phyloP scores from a whole-genome alignment of 441 rosid genomes.

The Populus hybrid region DNA sequence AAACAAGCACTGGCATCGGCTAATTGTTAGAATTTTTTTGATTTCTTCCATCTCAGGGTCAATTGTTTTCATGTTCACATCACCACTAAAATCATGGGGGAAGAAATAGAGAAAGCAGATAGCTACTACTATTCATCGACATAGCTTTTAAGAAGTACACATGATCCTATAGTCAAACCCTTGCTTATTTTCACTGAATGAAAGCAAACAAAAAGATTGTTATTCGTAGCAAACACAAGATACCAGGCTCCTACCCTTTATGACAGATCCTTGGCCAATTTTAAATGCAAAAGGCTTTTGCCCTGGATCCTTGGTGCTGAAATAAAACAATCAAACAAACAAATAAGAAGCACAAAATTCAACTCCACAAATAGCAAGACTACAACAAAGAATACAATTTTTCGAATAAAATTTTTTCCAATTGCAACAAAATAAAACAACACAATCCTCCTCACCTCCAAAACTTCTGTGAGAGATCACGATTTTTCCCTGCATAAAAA shows the following conservation, averaged over 20 bases:
- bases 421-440: background rate
- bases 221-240: background rate
- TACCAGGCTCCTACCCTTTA: constrained; percentile 48
- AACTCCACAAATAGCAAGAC: background rate
- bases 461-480: constrained; percentile 82
- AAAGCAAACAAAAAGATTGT: no score
- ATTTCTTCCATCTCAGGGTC: background rate
- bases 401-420: background rate
- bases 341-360: background rate
- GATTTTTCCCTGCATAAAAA: constrained; percentile 65
- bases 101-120: background rate
- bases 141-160: background rate
- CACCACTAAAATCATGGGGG: background rate
- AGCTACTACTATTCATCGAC: background rate
- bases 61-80: background rate
- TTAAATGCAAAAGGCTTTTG: constrained; percentile 76
- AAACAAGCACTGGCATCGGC: background rate
- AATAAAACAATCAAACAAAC: constrained; percentile 10
- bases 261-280: constrained; percentile 78
- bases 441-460: constrained; percentile 62
- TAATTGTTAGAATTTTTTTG: background rate
- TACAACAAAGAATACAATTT: background rate
- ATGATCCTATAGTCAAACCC: background rate
- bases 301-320: constrained; percentile 82
- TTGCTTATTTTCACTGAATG: background rate